Conservation (phyloP, 164 flowering plant species). For the Liriodendron chinense region DNA sequence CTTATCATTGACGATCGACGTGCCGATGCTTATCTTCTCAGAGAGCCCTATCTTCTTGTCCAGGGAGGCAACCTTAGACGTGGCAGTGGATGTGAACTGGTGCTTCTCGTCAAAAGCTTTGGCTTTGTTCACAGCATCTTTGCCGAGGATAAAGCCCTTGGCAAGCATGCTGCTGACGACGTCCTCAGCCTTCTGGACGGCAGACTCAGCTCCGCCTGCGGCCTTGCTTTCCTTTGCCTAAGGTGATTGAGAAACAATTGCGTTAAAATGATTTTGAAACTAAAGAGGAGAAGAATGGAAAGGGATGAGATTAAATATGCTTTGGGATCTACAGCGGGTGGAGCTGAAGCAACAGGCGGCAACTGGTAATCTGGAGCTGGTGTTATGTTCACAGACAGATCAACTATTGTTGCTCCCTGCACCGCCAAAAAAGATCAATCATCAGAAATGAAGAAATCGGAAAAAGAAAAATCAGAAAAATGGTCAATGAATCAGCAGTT, state of each 20-base stretch:
- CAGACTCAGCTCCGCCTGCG: conserved; percentile 57
- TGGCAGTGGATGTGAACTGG: conserved; percentile 76
- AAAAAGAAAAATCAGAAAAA: conserved; percentile 1
- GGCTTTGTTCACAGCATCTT: conserved; percentile 79
- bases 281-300: not conserved
- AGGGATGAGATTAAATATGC: not conserved
- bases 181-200: conserved; percentile 85
- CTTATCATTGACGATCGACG: conserved; percentile 70
- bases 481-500: not conserved
- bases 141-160: conserved; percentile 81
- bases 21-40: conserved; percentile 72
- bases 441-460: not conserved
- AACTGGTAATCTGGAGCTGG: conserved; percentile 68
- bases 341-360: conserved; percentile 52
- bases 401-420: conserved; percentile 97
- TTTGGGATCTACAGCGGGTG: conserved; percentile 36
- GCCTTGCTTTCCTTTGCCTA: conserved; percentile 36
- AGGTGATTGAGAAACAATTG: conserved; percentile 1
- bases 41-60: conserved; percentile 83
- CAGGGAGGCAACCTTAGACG: conserved; percentile 75
- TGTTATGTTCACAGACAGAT: conserved; percentile 59
- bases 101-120: conserved; percentile 88
- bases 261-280: not conserved
- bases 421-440: conserved; percentile 1
- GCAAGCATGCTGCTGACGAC: conserved; percentile 87